These are phyloP conservation scores for Aspergillus amoenus DNA, from an alignment of 2,329 filamentous ascomycete genomes.

Conservation along the genomic window DNA sequence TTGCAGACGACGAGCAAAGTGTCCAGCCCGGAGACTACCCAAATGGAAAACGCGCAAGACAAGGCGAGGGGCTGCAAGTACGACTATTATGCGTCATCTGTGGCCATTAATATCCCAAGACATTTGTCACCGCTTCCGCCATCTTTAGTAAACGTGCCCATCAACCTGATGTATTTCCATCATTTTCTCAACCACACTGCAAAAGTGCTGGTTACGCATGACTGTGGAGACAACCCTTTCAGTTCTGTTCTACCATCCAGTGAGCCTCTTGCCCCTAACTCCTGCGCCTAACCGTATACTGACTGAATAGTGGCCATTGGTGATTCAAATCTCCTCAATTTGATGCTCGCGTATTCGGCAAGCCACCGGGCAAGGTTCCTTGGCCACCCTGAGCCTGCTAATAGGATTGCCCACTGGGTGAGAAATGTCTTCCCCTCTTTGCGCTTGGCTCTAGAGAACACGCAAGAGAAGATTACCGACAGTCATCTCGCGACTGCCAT, in stretches of 20 bases:
- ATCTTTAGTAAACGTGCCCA: constrained; percentile 67
- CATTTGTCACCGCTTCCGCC: constrained; percentile 57
- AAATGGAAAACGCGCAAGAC: background rate
- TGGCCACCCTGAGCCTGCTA: constrained; percentile 69
- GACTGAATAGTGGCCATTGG: constrained; percentile 49
- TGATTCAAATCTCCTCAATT: constrained; percentile 64
- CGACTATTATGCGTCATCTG: constrained; percentile 69
- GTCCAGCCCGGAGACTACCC: constrained; percentile 3
- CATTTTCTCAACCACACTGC: constrained; percentile 80
- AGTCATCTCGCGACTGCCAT: constrained; percentile 77
- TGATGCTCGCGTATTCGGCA: constrained; percentile 80
- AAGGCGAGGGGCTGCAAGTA: constrained; percentile 54
- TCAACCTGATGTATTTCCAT: constrained; percentile 76
- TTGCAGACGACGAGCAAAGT: constrained; percentile 12
- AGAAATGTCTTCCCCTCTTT: constrained; percentile 68
- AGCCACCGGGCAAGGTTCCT: constrained; percentile 76
- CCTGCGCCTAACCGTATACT: constrained; percentile 30
- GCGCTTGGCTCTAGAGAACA: constrained; percentile 63
- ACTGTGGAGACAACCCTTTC: constrained; percentile 62
- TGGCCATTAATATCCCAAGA: constrained; percentile 63
- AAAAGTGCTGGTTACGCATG: constrained; percentile 62
- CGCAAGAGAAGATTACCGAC: constrained; percentile 65
- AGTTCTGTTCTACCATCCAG: constrained; percentile 61
- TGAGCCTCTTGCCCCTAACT: constrained; percentile 37
- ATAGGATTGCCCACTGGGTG: constrained; percentile 78